These are phyloP conservation scores for Tetrahymena malaccensis DNA, from an alignment of 73 alveolate species.

Conservation along the genomic window DNA sequence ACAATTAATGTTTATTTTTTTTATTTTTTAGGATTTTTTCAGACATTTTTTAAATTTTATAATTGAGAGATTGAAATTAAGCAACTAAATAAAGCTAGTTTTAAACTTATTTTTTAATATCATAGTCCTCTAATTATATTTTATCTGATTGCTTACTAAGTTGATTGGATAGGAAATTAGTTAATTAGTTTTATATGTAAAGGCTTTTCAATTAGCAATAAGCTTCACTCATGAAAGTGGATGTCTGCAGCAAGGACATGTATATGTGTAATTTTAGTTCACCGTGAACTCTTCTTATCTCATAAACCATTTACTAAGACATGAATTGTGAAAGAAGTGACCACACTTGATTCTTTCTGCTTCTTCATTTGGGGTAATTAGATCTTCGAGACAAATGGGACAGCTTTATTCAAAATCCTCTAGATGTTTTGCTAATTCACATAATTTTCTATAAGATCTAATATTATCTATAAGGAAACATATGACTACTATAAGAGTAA, in stretches of 20 bases:
- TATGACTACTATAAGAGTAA: background rate
- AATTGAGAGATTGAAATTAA: too few species aligned
- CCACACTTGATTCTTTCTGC: background rate
- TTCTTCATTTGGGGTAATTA: background rate
- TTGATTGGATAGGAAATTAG: too few species aligned
- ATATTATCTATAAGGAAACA: background rate
- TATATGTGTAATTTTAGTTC: background rate
- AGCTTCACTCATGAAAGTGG: background rate
- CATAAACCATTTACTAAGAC: background rate
- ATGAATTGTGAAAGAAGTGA: background rate
- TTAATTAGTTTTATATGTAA: too few species aligned
- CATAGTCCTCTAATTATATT: too few species aligned
- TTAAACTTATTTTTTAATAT: too few species aligned
- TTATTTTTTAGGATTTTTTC: too few species aligned
- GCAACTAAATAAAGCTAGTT: too few species aligned
- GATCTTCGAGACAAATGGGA: background rate
- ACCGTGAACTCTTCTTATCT: background rate
- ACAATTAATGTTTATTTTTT: too few species aligned
- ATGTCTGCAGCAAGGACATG: background rate
- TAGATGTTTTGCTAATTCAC: background rate
- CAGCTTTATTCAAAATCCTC: background rate
- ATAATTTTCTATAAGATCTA: background rate
- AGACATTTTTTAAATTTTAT: too few species aligned
- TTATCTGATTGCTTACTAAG: too few species aligned
- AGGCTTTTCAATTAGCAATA: too few species aligned